Percentiles rank a stretch among this genome's conserved stretches.
phyloP scores from a whole-genome alignment of 306 rosid species.

The Malus orientalis region DNA sequence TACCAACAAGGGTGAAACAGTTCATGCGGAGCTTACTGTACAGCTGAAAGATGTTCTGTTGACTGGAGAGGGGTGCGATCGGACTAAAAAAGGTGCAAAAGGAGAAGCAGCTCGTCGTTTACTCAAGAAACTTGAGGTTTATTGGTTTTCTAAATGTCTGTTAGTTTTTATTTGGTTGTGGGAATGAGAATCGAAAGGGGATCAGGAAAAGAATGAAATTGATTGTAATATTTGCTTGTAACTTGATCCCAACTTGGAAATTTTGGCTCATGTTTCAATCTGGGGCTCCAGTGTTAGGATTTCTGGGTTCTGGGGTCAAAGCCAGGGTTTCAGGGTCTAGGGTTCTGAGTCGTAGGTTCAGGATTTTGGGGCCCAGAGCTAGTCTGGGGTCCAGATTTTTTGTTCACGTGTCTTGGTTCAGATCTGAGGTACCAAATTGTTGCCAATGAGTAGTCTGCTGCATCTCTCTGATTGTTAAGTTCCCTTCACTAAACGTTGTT shows the following conservation, averaged over 20 bases:
- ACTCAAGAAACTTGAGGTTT: conserved; percentile 71
- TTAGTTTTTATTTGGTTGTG: background rate
- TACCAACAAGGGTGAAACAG: conserved; percentile 38
- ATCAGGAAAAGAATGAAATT: background rate
- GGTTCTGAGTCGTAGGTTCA: background rate
- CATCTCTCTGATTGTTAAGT: background rate
- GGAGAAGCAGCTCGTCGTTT: conserved; percentile 75
- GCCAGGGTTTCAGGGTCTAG: background rate
- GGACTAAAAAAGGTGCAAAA: conserved; percentile 50
- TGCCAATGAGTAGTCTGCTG: background rate
- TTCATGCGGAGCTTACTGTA: conserved; percentile 49
- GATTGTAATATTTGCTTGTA: background rate
- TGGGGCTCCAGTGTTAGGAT: background rate
- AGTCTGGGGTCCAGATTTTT: background rate
- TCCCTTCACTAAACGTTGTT: background rate
- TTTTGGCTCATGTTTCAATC: background rate
- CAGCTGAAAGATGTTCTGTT: conserved; percentile 54
- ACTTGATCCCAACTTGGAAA: background rate
- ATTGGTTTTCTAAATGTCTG: conserved; percentile 13
- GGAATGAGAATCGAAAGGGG: background rate
- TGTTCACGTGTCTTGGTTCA: background rate
- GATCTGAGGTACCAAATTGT: background rate
- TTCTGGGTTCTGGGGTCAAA: background rate
- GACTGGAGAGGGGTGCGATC: conserved; percentile 46
- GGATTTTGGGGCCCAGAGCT: background rate